Evolutionary conservation across 441 rosid species (phyloP), one percentile per base, ranked within the genome.

Genomic region (Theobroma grandiflorum): DNA sequence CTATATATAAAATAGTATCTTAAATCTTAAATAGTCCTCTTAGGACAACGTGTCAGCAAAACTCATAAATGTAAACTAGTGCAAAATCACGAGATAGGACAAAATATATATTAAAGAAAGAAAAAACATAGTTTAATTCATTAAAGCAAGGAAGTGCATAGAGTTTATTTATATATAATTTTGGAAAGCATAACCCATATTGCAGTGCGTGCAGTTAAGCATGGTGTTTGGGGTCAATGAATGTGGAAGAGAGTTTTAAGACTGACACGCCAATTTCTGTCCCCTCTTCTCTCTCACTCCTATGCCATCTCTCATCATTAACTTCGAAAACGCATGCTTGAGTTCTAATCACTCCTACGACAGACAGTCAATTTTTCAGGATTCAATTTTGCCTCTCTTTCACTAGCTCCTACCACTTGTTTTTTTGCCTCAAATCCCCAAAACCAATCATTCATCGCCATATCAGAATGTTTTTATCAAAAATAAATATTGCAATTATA

Each of bases 291-390:
- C 12, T 12, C 20, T 37, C 40, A 31, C 15, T 7, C 45, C 4
- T 4, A 4, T 1, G 3, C 8, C 16, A 14, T 42, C 31, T 62
- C 18, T 59, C 77, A 62, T 71, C 74, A 62, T 78, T 68, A 58
- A 81, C 42, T 78, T 75, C 63, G 7, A 40, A 57, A 75, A 64
- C 74, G 86, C 86, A 78, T 65, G 82, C 82, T 78, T 47, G n/a
- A 20, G 26, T 37, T 78, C 59, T 64, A 50, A 47, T 81, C 80
- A 62, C 73, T 71, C 59, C 55, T 45, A 63, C 20, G 64, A 35
- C 65, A 20, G 20, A 53, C 35, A 3, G n/a, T 63, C 68, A 63
- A 33, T 31, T 12, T 68, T 43, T 68, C 69, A 64, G 14, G n/a
- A 20, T 68, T 68, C 15, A 7, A 15, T 5, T 50, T 8, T 15